Percentiles rank a stretch among this genome's conserved stretches.
Conservation (phyloP, 805 yeast species). For the Pichia nanzhaoensis region DNA sequence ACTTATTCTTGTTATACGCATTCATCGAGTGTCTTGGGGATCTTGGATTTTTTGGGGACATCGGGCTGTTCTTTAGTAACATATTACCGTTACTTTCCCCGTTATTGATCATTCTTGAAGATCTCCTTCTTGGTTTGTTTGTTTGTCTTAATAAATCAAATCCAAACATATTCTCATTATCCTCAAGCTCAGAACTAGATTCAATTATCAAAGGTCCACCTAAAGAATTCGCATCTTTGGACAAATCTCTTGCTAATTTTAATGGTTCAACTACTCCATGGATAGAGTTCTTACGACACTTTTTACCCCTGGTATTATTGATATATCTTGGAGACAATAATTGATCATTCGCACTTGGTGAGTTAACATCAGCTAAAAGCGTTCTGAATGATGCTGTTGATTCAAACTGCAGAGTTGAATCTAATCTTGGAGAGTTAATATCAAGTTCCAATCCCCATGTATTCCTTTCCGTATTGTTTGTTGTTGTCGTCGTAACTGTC, state of each 20-base stretch:
- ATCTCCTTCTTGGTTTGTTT: constrained; percentile 30
- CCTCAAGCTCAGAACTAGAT: constrained; percentile 22
- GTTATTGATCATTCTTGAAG: constrained; percentile 19
- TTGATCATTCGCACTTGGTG: constrained; percentile 7
- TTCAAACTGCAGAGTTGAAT: constrained; percentile 22
- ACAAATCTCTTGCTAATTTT: constrained; percentile 12
- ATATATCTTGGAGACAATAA: constrained; percentile 11
- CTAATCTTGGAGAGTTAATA: constrained; percentile 20
- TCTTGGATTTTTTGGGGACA: constrained; percentile 23
- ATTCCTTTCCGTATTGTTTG: constrained; percentile 16
- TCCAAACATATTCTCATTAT: constrained; percentile 37
- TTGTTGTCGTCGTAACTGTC: constrained; percentile 34
- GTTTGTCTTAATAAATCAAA: constrained; percentile 37
- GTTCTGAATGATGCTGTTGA: constrained; percentile 73
- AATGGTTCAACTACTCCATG: constrained; percentile 19
- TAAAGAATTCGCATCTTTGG: constrained; percentile 6
- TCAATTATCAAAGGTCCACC: constrained; percentile 13
- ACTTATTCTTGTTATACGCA: constrained; percentile 10
- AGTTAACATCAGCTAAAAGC: constrained; percentile 16
- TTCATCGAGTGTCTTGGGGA: constrained; percentile 19
- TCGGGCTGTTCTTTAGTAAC: constrained; percentile 21
- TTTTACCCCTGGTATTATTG: background rate
- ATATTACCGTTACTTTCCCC: constrained; percentile 14
- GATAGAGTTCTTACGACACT: constrained; percentile 10
- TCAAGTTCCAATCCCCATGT: constrained; percentile 24